Evolutionary conservation across 2,329 filamentous ascomycete genomes (phyloP).

Genomic region (Nemania abortiva): DNA sequence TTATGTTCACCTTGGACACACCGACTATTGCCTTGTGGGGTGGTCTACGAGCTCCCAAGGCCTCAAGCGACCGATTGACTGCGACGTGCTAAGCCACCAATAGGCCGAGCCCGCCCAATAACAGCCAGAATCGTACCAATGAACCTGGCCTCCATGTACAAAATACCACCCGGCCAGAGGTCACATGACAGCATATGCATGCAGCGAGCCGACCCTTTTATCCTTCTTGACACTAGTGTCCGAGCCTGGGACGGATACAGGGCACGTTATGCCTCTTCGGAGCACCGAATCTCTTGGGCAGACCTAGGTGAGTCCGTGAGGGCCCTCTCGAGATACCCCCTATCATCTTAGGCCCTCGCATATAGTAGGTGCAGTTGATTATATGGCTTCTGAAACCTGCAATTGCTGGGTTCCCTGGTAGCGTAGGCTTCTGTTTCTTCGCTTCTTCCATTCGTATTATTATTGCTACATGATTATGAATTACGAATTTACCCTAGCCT

Average conservation of each 20-base stretch:
- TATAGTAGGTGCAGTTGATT: neutral
- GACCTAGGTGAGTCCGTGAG: neutral
- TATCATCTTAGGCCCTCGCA: neutral
- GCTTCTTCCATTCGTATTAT: too few relatives aligned
- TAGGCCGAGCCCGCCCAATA: constrained; percentile 16
- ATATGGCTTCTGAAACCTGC: neutral
- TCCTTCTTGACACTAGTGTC: constrained; percentile 33
- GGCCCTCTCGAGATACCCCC: neutral
- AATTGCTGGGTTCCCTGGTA: neutral
- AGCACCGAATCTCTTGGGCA: neutral
- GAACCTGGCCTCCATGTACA: constrained; percentile 15
- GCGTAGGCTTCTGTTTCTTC: too few relatives aligned
- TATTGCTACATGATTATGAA: too few relatives aligned
- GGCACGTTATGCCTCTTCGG: constrained; percentile 7
- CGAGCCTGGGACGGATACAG: constrained; percentile 11
- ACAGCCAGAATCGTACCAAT: constrained; percentile 25
- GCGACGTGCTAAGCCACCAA: constrained; percentile 27
- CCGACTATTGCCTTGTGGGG: constrained; percentile 38
- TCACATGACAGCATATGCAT: constrained; percentile 50
- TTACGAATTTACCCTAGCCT: neutral
- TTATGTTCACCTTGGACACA: constrained; percentile 14
- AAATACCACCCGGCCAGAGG: constrained; percentile 19
- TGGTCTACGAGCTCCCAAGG: constrained; percentile 19
- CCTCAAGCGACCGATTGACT: constrained; percentile 12
- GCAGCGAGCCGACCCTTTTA: constrained; percentile 51